These are phyloP conservation scores for Fusarium sacchari DNA, from an alignment of 2,329 filamentous ascomycete genomes.

Conservation along the genomic window DNA sequence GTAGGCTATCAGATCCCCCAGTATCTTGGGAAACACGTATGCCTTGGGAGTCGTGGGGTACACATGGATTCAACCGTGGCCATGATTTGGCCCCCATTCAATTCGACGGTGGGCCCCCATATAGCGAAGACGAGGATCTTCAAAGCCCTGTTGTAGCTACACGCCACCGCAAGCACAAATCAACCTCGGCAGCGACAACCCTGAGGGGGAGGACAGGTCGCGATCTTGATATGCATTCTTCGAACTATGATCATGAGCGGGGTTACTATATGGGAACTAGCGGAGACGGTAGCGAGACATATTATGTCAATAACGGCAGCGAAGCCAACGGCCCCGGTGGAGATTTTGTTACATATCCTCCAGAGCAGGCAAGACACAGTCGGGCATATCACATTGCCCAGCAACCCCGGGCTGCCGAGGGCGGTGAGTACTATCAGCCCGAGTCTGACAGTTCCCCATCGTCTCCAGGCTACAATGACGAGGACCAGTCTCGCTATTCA, in stretches of 20 bases:
- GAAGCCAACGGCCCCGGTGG: constrained; percentile 81
- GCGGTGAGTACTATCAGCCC: constrained; percentile 61
- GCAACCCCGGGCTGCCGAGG: constrained; percentile 58
- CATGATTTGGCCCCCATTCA: constrained; percentile 83
- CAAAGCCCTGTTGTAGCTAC: constrained; percentile 90
- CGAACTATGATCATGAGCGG: constrained; percentile 67
- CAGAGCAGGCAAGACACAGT: constrained; percentile 70
- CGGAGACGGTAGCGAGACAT: constrained; percentile 77
- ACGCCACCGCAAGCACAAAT: constrained; percentile 87
- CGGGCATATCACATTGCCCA: constrained; percentile 56
- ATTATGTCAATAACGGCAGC: constrained; percentile 75
- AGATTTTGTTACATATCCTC: constrained; percentile 82
- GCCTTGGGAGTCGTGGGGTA: constrained; percentile 66
- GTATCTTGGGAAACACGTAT: constrained; percentile 77
- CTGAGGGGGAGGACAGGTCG: constrained; percentile 57
- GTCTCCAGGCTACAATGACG: constrained; percentile 66
- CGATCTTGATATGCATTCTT: constrained; percentile 56
- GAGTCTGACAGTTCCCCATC: constrained; percentile 69
- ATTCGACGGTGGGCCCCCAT: constrained; percentile 89
- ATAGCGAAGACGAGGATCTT: constrained; percentile 94
- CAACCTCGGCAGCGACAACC: constrained; percentile 63
- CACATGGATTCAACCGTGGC: constrained; percentile 66
- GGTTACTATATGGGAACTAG: constrained; percentile 74
- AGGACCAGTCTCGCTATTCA: constrained; percentile 83
- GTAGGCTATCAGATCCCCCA: constrained; percentile 85